phyloP scores from a whole-genome alignment of 192 early-diverging fungal species.

The Dissophora globulifera region DNA sequence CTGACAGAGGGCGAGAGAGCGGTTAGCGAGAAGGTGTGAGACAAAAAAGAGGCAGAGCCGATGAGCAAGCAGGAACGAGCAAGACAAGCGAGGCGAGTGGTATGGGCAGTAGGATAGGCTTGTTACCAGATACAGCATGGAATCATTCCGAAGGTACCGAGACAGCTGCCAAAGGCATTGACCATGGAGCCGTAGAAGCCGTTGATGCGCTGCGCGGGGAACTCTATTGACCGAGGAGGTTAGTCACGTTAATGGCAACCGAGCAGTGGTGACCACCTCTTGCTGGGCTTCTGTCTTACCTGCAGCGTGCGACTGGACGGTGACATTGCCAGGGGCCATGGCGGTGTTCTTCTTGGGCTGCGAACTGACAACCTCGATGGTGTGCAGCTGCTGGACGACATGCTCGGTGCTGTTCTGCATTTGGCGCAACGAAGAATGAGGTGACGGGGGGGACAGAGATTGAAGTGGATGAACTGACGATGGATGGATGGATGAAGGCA shows the following conservation, averaged over 20 bases:
- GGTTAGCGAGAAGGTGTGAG: too few relatives aligned
- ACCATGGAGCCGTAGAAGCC: slow-evolving; percentile 46
- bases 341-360: slow-evolving; percentile 39
- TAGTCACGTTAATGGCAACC: too few relatives aligned
- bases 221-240: slow-evolving; percentile 12
- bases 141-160: slow-evolving; percentile 39
- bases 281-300: too few relatives aligned
- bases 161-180: slow-evolving; percentile 25
- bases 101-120: too few relatives aligned
- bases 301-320: slow-evolving; percentile 15
- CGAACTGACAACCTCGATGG: background rate
- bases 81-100: background rate
- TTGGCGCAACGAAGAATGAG: background rate
- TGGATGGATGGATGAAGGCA: too few relatives aligned
- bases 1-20: too few relatives aligned
- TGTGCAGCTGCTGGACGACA: slow-evolving; percentile 5
- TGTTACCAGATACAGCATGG: slow-evolving; percentile 53
- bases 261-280: too few relatives aligned
- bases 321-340: slow-evolving; percentile 20
- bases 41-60: background rate
- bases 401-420: background rate
- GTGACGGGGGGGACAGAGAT: too few relatives aligned
- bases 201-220: slow-evolving; percentile 34
- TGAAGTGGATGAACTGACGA: too few relatives aligned
- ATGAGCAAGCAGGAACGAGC: background rate